Base-by-base conservation (phyloP, 1,284 basidiomycete species). In the Golubevia sp. region DNA sequence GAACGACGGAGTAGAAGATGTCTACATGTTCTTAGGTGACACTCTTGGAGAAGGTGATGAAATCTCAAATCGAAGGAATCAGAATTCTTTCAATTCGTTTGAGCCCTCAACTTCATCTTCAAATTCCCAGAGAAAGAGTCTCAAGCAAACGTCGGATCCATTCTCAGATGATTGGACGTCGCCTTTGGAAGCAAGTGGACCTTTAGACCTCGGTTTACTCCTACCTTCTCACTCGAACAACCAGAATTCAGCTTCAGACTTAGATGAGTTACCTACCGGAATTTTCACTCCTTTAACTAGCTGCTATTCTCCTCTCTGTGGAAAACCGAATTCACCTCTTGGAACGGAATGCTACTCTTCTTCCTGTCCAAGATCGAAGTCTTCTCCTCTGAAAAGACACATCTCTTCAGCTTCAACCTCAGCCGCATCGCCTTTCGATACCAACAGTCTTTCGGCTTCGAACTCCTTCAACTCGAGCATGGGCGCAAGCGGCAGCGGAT, bases 1-100 rank as follows among this genome's bases (percentile, higher is more conserved):
- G 53, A 90, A 91, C 63, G 96, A 97, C 77, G 91, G 93, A 3
- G 91, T 94, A 1, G 94, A 97, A 73, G 93, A 97, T 73, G 94
- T 98, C 4, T 97, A 94, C 85, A 94, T 93, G 88, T 97, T 99
- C 86, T 87, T 94, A 84, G 93, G 94, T 67, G 94, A 97, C 73
- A 68, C 68, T 27, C 61, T 74, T 6, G 23, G 49, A 27, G 15
- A 49, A 15, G n/a, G 26, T n/a, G 57, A 34, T n/a, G 44, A 50
- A 27, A 23, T 24, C 11, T 13, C 49, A 13, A 20, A 34, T 6
- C 30, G 57, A n/a, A 90, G 67, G 83, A 85, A 13, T 56, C 30
- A 44, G 18, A 44, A 44, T 44, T n/a, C n/a, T n/a, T n/a, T n/a
- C n/a, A n/a, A n/a, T n/a, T n/a, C n/a, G n/a, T n/a, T n/a, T n/a